Evolutionary conservation across 306 rosid species (phyloP).

Genomic region (Oemleria cerasiformis): DNA sequence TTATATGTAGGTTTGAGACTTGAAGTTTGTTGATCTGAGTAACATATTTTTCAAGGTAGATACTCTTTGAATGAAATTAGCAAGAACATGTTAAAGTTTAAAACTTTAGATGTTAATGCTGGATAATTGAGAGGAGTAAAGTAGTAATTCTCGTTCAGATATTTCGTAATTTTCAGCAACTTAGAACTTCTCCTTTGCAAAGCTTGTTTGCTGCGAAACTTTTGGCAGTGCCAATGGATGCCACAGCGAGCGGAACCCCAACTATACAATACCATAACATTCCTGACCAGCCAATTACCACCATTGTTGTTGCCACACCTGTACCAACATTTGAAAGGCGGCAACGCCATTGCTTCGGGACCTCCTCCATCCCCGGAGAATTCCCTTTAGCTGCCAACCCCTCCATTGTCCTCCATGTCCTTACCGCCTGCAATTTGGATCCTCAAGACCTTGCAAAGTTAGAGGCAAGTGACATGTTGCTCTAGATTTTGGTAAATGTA

Average conservation of each 20-base stretch:
- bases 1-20: slow-evolving; percentile 81
- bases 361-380: slow-evolving; percentile 80
- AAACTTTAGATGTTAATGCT: slow-evolving; percentile 32
- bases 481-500: slow-evolving; percentile 7
- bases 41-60: slow-evolving; percentile 38
- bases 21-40: slow-evolving; percentile 71
- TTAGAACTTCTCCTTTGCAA: slow-evolving; percentile 48
- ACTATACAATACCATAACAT: slow-evolving; percentile 80
- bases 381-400: slow-evolving; percentile 93
- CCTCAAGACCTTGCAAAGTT: slow-evolving; percentile 93
- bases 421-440: slow-evolving; percentile 73
- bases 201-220: slow-evolving; percentile 77
- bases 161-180: slow-evolving; percentile 57
- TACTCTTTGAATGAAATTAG: slow-evolving; percentile 13
- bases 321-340: slow-evolving; percentile 64
- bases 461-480: slow-evolving; percentile 71
- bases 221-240: slow-evolving; percentile 97
- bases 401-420: slow-evolving; percentile 92
- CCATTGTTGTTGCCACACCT: slow-evolving; percentile 58
- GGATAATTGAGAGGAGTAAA: slow-evolving; percentile 36
- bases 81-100: slow-evolving; percentile 32
- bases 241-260: slow-evolving; percentile 86
- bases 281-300: slow-evolving; percentile 74
- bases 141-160: slow-evolving; percentile 49
- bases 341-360: slow-evolving; percentile 82